These are phyloP conservation scores for Kluyveromyces lactis DNA, from an alignment of 805 yeast genomes.

Conservation along the genomic window DNA sequence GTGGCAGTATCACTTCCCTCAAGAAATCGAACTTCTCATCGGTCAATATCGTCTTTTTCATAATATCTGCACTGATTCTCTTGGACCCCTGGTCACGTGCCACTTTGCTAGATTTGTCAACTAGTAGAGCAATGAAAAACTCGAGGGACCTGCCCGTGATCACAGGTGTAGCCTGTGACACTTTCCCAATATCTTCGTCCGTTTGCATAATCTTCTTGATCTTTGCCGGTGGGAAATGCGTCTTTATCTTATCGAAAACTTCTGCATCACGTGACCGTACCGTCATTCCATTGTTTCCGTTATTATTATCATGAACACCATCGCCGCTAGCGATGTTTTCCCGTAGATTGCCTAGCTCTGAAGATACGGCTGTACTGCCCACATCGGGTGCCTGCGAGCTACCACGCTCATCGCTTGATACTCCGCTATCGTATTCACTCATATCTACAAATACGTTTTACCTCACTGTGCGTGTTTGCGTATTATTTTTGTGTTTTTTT, in stretches of 20 bases:
- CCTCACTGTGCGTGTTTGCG: too few relatives aligned
- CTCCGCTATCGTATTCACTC: slow-evolving; percentile 2
- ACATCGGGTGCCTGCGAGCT: neutral
- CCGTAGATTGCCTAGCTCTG: too few relatives aligned
- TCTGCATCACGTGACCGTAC: neutral
- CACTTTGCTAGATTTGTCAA: slow-evolving; percentile 71
- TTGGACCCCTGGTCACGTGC: slow-evolving; percentile 70
- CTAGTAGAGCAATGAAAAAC: slow-evolving; percentile 80
- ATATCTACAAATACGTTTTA: neutral
- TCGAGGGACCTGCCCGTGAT: slow-evolving; percentile 94
- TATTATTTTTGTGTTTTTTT: neutral
- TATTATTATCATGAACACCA: neutral
- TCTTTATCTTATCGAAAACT: slow-evolving; percentile 43
- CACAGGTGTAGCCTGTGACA: slow-evolving; percentile 98
- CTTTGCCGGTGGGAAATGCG: slow-evolving; percentile 87
- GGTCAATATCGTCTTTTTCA: slow-evolving; percentile 71
- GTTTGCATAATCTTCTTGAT: slow-evolving; percentile 95
- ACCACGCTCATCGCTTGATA: slow-evolving; percentile 3
- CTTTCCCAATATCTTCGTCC: slow-evolving; percentile 97
- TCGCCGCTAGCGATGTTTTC: neutral
- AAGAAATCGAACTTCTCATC: slow-evolving; percentile 92
- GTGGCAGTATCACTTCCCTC: slow-evolving; percentile 41
- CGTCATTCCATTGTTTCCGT: neutral
- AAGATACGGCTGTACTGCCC: too few relatives aligned
- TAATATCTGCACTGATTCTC: slow-evolving; percentile 74